Conservation (phyloP, 495 filamentous ascomycete species). For the Daldinia bambusicola region DNA sequence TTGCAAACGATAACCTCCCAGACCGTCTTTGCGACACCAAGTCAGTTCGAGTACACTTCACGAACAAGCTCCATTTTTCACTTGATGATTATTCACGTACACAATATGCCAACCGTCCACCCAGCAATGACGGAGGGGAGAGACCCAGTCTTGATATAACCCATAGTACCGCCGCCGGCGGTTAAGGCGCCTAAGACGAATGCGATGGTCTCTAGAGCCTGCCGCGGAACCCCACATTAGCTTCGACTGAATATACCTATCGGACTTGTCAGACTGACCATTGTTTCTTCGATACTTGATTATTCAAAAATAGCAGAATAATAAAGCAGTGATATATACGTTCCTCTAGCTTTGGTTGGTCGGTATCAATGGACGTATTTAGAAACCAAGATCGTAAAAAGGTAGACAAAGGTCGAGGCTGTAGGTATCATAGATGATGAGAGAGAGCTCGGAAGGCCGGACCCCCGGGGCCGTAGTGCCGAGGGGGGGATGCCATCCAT, state of each 20-base stretch:
- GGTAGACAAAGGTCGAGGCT: conserved; percentile 23
- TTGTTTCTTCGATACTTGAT: conserved; percentile 11
- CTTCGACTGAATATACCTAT: background rate
- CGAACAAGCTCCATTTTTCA: background rate
- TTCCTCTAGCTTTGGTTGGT: background rate
- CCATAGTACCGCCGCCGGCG: conserved; percentile 84
- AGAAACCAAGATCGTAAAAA: conserved; percentile 17
- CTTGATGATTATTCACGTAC: conserved; percentile 46
- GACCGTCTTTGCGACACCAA: conserved; percentile 58
- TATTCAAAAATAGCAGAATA: background rate
- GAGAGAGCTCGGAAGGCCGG: conserved; percentile 21
- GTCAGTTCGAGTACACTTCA: conserved; percentile 18
- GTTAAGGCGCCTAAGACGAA: conserved; percentile 83
- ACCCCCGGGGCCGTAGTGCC: conserved; percentile 34
- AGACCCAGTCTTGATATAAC: conserved; percentile 83
- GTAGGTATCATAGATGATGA: conserved; percentile 10
- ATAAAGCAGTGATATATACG: background rate
- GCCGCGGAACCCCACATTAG: conserved; percentile 20
- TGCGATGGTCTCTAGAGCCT: conserved; percentile 58
- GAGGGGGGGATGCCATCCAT: conserved; percentile 13
- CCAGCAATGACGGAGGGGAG: conserved; percentile 87
- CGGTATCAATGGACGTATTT: conserved; percentile 2
- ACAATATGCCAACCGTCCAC: conserved; percentile 75
- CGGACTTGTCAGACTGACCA: conserved; percentile 25
- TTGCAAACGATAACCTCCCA: conserved; percentile 76